A percentile compares a stretch with the other conserved stretches of the same genome.
These are phyloP conservation scores for Trichoderma sp. DNA, from an alignment of 2,329 filamentous ascomycete species.

Conservation along the genomic window DNA sequence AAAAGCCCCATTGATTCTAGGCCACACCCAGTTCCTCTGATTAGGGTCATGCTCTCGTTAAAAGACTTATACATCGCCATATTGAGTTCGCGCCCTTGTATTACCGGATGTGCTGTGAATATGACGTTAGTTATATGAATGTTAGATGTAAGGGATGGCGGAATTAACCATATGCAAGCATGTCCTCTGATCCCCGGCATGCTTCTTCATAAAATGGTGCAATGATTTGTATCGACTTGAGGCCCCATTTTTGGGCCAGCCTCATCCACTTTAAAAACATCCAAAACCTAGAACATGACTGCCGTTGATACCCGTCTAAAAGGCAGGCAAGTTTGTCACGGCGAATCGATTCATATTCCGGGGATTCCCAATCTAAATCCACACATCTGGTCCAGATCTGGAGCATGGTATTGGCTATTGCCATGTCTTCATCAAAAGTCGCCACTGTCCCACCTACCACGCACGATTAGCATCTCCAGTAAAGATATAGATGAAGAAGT, in stretches of 20 bases:
- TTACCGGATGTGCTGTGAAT: neutral
- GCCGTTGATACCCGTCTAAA: neutral
- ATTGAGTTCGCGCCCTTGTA: neutral
- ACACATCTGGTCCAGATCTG: neutral
- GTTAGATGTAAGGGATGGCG: neutral
- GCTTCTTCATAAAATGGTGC: neutral
- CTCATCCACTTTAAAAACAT: neutral
- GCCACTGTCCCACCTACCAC: neutral
- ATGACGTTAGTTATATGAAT: neutral
- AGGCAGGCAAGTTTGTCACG: neutral
- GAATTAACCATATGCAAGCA: neutral
- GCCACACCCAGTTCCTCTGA: neutral
- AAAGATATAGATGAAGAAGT: neutral
- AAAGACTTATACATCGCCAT: constrained; percentile 2
- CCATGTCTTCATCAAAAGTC: neutral
- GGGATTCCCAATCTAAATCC: neutral
- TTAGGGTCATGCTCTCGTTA: neutral
- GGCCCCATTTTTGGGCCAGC: neutral
- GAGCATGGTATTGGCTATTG: neutral
- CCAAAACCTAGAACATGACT: neutral
- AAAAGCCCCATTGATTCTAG: neutral
- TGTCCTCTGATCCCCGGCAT: neutral
- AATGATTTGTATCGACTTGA: neutral
- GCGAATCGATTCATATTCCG: neutral
- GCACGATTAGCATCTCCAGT: neutral